These are phyloP conservation scores for Exophiala lecanii-corni DNA, from an alignment of 2,329 filamentous ascomycete species.

Conservation along the genomic window DNA sequence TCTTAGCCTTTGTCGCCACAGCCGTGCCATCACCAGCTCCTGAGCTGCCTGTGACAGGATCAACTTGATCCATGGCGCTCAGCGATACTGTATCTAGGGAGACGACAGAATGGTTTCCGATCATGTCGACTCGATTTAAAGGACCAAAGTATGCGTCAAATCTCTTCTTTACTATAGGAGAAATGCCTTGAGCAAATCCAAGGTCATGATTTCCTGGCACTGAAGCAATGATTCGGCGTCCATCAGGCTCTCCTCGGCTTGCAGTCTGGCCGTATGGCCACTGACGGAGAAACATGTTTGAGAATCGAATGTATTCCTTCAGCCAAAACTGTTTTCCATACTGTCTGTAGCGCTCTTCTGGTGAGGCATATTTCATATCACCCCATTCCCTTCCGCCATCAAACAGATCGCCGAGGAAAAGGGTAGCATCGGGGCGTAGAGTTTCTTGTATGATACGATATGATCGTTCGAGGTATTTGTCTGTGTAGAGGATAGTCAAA, in stretches of 20 bases:
- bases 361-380: slow-evolving; percentile 56
- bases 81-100: slow-evolving; percentile 85
- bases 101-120: slow-evolving; percentile 94
- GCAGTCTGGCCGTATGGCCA: slow-evolving; percentile 56
- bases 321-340: slow-evolving; percentile 84
- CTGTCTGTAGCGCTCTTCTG: slow-evolving; percentile 65
- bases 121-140: slow-evolving; percentile 81
- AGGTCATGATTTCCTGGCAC: slow-evolving; percentile 93
- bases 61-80: slow-evolving; percentile 63
- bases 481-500: slow-evolving; percentile 68
- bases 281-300: slow-evolving; percentile 72
- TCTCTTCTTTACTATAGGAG: slow-evolving; percentile 71
- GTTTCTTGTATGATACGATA: slow-evolving; percentile 72
- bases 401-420: slow-evolving; percentile 92
- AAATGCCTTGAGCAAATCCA: slow-evolving; percentile 82
- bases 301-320: slow-evolving; percentile 78
- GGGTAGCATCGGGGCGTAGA: slow-evolving; percentile 77
- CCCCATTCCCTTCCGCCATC: slow-evolving; percentile 96
- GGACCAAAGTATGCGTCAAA: slow-evolving; percentile 89
- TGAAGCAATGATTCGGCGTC: slow-evolving; percentile 74
- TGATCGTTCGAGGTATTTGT: slow-evolving; percentile 80
- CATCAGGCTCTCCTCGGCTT: slow-evolving; percentile 50
- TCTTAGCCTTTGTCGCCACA: slow-evolving; percentile 43
- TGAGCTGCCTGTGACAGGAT: slow-evolving; percentile 44
- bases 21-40: slow-evolving; percentile 38